Evolutionary conservation across 2,329 filamentous ascomycete genomes (phyloP).

Genomic region (Penicillium sp.): DNA sequence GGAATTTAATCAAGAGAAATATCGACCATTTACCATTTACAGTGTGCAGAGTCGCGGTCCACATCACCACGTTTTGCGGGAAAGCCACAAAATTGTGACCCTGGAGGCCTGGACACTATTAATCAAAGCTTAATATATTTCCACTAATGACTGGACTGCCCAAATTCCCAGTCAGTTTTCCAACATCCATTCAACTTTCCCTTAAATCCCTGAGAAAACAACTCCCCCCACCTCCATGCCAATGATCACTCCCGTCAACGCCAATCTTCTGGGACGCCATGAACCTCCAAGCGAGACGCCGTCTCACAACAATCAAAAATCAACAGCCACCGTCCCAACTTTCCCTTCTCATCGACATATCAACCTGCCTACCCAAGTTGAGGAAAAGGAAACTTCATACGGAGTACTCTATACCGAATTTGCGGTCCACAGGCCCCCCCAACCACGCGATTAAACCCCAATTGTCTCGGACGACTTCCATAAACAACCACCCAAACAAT

Average conservation of each 20-base stretch:
- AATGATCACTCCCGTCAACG: background rate
- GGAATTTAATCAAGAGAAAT: background rate
- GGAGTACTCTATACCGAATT: background rate
- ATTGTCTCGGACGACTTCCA: constrained; percentile 2
- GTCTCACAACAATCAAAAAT: background rate
- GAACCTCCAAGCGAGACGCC: background rate
- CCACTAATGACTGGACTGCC: background rate
- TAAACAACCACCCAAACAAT: constrained; percentile 2
- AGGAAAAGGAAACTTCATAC: too few relatives aligned
- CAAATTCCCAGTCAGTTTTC: background rate
- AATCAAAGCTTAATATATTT: background rate
- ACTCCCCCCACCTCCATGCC: background rate
- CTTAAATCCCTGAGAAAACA: background rate
- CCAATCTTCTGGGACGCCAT: background rate
- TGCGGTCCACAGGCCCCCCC: background rate
- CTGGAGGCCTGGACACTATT: too few relatives aligned
- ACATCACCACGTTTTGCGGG: background rate
- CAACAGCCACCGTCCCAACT: background rate
- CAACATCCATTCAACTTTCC: background rate
- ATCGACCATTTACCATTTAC: background rate
- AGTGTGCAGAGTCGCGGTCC: background rate
- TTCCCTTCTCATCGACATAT: background rate
- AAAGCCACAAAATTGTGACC: background rate
- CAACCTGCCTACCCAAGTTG: background rate
- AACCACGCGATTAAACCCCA: background rate